Conservation (phyloP, 805 yeast species). For the Candida nanaspora region DNA sequence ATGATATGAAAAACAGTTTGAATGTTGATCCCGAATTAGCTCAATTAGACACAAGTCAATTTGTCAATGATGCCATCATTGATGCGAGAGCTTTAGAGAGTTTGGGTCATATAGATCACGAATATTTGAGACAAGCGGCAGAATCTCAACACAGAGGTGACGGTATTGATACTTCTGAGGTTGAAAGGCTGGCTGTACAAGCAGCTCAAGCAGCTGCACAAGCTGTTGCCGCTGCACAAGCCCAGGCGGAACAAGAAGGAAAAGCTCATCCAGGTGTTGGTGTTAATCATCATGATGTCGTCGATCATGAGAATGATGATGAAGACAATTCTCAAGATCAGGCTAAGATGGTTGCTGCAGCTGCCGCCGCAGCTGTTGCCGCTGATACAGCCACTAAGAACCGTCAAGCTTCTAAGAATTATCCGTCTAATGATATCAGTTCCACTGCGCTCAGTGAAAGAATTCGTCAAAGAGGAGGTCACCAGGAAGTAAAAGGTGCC, state of each 20-base stretch:
- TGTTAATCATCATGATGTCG: neutral
- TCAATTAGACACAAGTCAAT: slow-evolving; percentile 35
- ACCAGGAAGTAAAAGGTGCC: no score
- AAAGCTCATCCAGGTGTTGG: neutral
- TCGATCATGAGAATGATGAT: neutral
- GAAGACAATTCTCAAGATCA: neutral
- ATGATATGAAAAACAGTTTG: slow-evolving; percentile 9
- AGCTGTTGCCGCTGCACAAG: slow-evolving; percentile 13
- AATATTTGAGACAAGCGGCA: slow-evolving; percentile 21
- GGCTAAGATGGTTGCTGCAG: slow-evolving; percentile 14
- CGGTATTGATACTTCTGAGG: slow-evolving; percentile 22
- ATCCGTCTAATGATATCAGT: neutral
- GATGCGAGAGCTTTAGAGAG: slow-evolving; percentile 60
- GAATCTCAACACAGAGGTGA: slow-evolving; percentile 11
- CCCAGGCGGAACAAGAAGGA: neutral
- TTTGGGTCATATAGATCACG: slow-evolving; percentile 26
- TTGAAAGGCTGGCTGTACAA: slow-evolving; percentile 23
- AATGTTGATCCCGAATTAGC: slow-evolving; percentile 56
- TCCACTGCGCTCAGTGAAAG: neutral
- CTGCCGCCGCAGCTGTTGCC: slow-evolving; percentile 10
- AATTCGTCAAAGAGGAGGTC: no score
- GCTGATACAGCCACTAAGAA: no score
- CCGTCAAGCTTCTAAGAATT: no score
- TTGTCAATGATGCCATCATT: slow-evolving; percentile 64
- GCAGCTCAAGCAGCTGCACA: slow-evolving; percentile 10